Evolutionary conservation across 2,329 filamentous ascomycete genomes (phyloP).

Genomic region (Torrubiellomyces zombiae): DNA sequence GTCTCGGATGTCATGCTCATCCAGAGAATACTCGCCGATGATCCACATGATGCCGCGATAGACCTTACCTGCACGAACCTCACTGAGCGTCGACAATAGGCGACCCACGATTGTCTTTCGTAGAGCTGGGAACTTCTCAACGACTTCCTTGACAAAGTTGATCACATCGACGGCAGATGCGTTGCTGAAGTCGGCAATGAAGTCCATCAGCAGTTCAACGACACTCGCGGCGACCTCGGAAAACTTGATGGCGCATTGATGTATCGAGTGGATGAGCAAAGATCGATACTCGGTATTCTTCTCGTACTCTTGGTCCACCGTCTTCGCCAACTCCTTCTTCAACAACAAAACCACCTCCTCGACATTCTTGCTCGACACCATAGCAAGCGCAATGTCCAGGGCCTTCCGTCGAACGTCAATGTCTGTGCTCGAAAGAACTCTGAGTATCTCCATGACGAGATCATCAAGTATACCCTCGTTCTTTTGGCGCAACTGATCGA

Average conservation of each 20-base stretch:
- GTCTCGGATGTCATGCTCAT: slow-evolving; percentile 85
- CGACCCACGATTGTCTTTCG: slow-evolving; percentile 75
- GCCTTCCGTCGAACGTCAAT: slow-evolving; percentile 91
- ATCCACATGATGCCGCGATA: slow-evolving; percentile 97
- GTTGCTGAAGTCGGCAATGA: slow-evolving; percentile 96
- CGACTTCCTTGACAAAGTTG: slow-evolving; percentile 96
- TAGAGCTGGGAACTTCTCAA: slow-evolving; percentile 90
- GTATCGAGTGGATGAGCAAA: slow-evolving; percentile 89
- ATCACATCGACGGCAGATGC: slow-evolving; percentile 94
- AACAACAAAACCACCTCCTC: slow-evolving; percentile 91
- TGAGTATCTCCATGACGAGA: slow-evolving; percentile 89
- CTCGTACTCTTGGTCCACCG: slow-evolving; percentile 95
- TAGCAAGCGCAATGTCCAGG: slow-evolving; percentile 76
- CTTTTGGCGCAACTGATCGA: slow-evolving; percentile 71
- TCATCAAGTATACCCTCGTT: slow-evolving; percentile 89
- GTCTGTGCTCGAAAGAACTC: slow-evolving; percentile 86
- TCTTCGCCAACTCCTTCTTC: slow-evolving; percentile 96
- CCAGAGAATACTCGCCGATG: slow-evolving; percentile 88
- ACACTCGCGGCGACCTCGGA: slow-evolving; percentile 95
- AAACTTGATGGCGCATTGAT: slow-evolving; percentile 97
- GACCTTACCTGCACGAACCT: slow-evolving; percentile 92
- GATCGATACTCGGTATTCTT: slow-evolving; percentile 95
- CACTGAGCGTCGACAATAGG: slow-evolving; percentile 74
- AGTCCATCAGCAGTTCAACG: slow-evolving; percentile 95
- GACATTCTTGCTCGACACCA: slow-evolving; percentile 98